phyloP scores from a whole-genome alignment of 768 basidiomycete genomes.

The Dictyophora rubrovolvata region DNA sequence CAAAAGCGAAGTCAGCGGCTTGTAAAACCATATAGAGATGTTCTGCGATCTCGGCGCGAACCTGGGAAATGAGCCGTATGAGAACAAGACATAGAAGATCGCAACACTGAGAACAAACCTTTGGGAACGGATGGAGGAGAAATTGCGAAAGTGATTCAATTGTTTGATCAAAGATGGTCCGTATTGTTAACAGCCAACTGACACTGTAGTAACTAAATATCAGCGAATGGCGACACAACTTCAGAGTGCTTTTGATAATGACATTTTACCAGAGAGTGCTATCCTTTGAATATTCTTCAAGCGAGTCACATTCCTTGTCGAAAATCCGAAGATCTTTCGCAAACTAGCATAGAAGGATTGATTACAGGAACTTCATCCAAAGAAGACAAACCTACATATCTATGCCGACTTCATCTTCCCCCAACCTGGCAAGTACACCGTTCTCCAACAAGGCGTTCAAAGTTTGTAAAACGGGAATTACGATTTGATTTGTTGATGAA shows the following conservation, averaged over 20 bases:
- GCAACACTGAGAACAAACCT: conserved; percentile 37
- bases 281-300: conserved; percentile 82
- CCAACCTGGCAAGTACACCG: conserved; percentile 44
- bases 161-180: conserved; percentile 30
- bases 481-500: conserved; percentile 52
- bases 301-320: conserved; percentile 50
- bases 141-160: conserved; percentile 44
- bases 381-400: conserved; percentile 36
- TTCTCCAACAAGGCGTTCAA: conserved; percentile 65
- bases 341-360: conserved; percentile 31
- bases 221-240: not conserved
- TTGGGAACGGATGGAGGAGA: conserved; percentile 72
- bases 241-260: conserved; percentile 7
- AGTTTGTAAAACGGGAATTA: conserved; percentile 76
- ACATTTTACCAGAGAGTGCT: conserved; percentile 79
- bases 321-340: conserved; percentile 41
- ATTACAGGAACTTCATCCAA: conserved; percentile 3
- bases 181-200: conserved; percentile 50
- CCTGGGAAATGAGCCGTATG: conserved; percentile 29
- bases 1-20: conserved; percentile 52
- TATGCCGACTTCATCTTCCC: conserved; percentile 35
- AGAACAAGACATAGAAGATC: not conserved
- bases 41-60: conserved; percentile 75
- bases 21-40: conserved; percentile 72
- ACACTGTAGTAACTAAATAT: conserved; percentile 33